phyloP scores from a whole-genome alignment of 1,284 basidiomycete species.

The Boletus smithii region DNA sequence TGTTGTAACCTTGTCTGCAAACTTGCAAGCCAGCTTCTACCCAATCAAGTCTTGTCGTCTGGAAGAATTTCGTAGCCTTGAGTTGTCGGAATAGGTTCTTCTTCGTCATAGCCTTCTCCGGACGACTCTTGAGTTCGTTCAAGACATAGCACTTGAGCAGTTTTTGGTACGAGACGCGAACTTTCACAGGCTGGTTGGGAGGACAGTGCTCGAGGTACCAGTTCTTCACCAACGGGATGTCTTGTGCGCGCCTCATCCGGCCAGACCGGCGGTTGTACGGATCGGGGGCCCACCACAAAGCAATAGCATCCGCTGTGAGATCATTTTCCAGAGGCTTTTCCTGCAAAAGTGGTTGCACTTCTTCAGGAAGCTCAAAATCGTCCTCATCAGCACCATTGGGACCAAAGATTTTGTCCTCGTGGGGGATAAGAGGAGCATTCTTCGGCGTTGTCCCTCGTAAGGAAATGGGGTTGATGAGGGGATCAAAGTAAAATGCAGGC shows the following conservation, averaged over 20 bases:
- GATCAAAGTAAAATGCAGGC: constrained; percentile 99
- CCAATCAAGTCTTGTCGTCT: constrained; percentile 97
- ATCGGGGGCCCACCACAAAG: constrained; percentile 97
- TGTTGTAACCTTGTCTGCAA: constrained; percentile 98
- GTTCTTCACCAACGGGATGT: constrained; percentile 93
- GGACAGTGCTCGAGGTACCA: constrained; percentile 99
- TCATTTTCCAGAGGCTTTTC: constrained; percentile 86
- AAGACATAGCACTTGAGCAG: constrained; percentile 94
- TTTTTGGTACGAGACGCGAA: constrained; percentile 99
- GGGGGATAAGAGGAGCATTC: constrained; percentile 78
- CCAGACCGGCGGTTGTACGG: constrained; percentile 94
- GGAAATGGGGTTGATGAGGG: constrained; percentile 95
- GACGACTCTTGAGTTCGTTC: constrained; percentile 86
- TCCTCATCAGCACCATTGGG: constrained; percentile 82
- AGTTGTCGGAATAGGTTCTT: constrained; percentile 95
- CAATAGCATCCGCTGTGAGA: constrained; percentile 93
- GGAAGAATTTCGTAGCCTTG: constrained; percentile 99
- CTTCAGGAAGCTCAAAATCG: constrained; percentile 85
- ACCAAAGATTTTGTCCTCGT: constrained; percentile 92
- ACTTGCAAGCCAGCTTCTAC: constrained; percentile 99
- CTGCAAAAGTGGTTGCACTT: constrained; percentile 80
- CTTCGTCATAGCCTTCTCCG: constrained; percentile 96
- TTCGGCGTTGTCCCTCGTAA: constrained; percentile 81
- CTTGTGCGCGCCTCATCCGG: constrained; percentile 89
- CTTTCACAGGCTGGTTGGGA: constrained; percentile 94